A percentile compares a stretch with the other conserved stretches of the same genome.
These are phyloP conservation scores for Saturnispora saitoi DNA, from an alignment of 805 yeast genomes.

Conservation along the genomic window DNA sequence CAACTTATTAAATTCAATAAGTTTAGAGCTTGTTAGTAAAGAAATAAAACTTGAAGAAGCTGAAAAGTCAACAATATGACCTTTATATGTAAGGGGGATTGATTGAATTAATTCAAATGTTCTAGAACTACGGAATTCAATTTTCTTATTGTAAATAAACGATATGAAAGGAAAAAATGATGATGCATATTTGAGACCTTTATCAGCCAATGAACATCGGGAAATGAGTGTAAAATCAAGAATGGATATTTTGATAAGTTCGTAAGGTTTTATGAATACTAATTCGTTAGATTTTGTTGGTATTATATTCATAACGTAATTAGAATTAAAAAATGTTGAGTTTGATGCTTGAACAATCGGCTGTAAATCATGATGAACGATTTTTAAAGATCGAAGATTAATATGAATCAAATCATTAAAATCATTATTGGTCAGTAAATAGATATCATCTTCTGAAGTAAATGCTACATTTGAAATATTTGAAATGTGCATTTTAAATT, in stretches of 20 bases:
- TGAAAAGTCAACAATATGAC: conserved; percentile 15
- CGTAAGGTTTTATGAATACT: conserved; percentile 21
- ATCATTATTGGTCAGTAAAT: conserved; percentile 7
- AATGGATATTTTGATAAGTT: conserved; percentile 18
- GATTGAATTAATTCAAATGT: conserved; percentile 31
- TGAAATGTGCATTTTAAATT: conserved; percentile 8
- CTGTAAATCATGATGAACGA: conserved; percentile 2
- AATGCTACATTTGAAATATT: conserved; percentile 7
- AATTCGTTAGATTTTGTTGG: conserved; percentile 13
- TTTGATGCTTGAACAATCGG: background rate
- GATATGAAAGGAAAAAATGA: conserved; percentile 35
- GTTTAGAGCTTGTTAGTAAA: conserved; percentile 22
- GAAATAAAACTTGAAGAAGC: conserved; percentile 23
- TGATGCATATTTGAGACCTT: conserved; percentile 24
- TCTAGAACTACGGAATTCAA: conserved; percentile 33
- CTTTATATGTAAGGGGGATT: conserved; percentile 11
- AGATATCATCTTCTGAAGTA: conserved; percentile 1
- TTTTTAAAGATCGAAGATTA: conserved; percentile 1
- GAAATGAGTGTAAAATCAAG: conserved; percentile 3
- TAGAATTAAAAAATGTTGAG: background rate
- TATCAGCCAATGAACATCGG: conserved; percentile 13
- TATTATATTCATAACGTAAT: background rate
- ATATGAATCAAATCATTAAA: conserved; percentile 10
- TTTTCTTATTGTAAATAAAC: conserved; percentile 20
- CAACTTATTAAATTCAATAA: conserved; percentile 23